Base-by-base conservation (phyloP, 331 rosid species). In the Saraca asoca region DNA sequence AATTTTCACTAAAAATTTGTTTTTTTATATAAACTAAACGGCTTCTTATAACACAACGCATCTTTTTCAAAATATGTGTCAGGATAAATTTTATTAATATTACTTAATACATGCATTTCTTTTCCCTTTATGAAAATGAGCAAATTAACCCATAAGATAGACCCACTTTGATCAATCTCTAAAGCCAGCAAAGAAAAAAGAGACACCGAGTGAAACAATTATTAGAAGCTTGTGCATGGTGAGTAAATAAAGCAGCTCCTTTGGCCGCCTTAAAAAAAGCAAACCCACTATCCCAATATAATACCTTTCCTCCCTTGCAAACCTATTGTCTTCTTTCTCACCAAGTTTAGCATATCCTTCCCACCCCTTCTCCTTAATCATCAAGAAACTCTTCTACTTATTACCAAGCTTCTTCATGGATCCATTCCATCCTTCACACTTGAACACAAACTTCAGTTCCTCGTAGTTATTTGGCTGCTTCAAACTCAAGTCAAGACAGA, bases 301-400 rank as follows among this genome's bases (percentile, higher is more conserved):
- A 84, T 89, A 80, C 95, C 89, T 89, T 92, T 83, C 93, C 81
- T 75, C 85, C 18, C 76, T 44, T 66, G 73, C 58, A 51, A 87
- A 55, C 73, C 69, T 72, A 38, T 52, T 73, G 66, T 77, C 91
- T 69, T 80, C 89, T 75, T 79, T 73, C 63, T 60, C 84, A 19
- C 76, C 78, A 92, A 82, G 96, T 85, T 92, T 89, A 33, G 96
- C 89, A 89, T 87, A 24, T 24, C 31, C 31, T 3, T 24, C 31
- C 31, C 31, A 24, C 31, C 91, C 34, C 41, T 35, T 66, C 92
- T 77, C 84, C 98, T 92, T 92, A 89, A 81, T 79, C 66, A 62
- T 75, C 83, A 92, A 92, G 98, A 65, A 87, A 87, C 70, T 58
- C 77, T 15, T 51, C 62, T 76, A 76, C 83, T 51, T 88, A 75